phyloP scores from a whole-genome alignment of 495 filamentous ascomycete genomes.

The Cercophora sp. region DNA sequence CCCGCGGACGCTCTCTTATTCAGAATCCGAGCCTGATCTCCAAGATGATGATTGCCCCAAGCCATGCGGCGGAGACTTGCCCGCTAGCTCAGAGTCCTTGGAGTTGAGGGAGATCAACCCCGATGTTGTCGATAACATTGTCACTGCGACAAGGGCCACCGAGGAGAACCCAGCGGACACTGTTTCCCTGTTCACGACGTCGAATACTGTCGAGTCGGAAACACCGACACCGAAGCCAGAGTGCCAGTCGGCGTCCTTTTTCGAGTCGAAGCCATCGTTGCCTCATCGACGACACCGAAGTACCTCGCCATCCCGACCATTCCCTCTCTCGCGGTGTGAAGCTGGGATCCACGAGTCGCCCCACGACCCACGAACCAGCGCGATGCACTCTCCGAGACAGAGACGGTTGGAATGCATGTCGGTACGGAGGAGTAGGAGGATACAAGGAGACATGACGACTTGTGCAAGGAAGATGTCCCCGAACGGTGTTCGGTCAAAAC shows the following conservation, averaged over 20 bases:
- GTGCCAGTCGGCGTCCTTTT: slow-evolving; percentile 24
- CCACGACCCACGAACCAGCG: slow-evolving; percentile 23
- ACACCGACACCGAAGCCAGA: slow-evolving; percentile 40
- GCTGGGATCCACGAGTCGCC: slow-evolving; percentile 14
- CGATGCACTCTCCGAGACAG: slow-evolving; percentile 11
- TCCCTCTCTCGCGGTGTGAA: slow-evolving; percentile 21
- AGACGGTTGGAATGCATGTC: slow-evolving; percentile 26
- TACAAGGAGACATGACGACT: slow-evolving; percentile 31
- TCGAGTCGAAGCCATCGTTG: slow-evolving; percentile 24
- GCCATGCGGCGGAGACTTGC: slow-evolving; percentile 29
- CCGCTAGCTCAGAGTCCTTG: slow-evolving; percentile 33
- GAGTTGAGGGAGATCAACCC: slow-evolving; percentile 25
- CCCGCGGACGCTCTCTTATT: slow-evolving; percentile 41
- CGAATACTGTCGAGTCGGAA: slow-evolving; percentile 28
- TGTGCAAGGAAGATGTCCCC: slow-evolving; percentile 39
- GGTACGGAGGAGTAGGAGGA: slow-evolving; percentile 30
- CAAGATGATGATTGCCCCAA: slow-evolving; percentile 32
- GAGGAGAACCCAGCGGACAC: neutral
- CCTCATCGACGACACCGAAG: slow-evolving; percentile 27
- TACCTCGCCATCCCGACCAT: slow-evolving; percentile 27
- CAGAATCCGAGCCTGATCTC: slow-evolving; percentile 36
- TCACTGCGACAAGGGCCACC: slow-evolving; percentile 7
- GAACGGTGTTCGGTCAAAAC: slow-evolving; percentile 31
- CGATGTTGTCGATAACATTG: slow-evolving; percentile 19
- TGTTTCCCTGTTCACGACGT: neutral